A percentile compares a stretch with the other conserved stretches of the same genome.
Conservation (phyloP, 2,329 filamentous ascomycete genomes). For the Hypoxylon sp. region DNA sequence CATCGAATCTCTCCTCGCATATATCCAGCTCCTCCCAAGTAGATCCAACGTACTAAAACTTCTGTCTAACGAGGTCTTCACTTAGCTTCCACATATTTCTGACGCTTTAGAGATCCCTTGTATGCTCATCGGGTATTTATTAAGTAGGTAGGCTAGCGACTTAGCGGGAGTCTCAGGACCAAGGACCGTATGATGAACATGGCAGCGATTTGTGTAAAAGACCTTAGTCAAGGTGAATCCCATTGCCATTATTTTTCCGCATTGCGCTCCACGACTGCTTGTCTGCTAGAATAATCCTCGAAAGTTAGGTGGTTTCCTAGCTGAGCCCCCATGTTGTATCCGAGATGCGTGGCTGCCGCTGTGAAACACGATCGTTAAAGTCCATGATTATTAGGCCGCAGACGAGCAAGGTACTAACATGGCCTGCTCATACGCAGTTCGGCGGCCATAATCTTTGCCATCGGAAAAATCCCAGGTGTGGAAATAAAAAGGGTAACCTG, state of each 20-base stretch:
- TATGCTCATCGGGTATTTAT: constrained; percentile 57
- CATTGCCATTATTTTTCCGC: constrained; percentile 40
- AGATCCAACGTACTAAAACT: constrained; percentile 45
- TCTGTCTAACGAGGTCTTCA: constrained; percentile 59
- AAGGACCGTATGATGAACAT: constrained; percentile 61
- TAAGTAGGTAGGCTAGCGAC: constrained; percentile 59
- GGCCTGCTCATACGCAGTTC: constrained; percentile 62
- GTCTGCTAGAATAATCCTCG: constrained; percentile 47
- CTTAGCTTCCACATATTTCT: constrained; percentile 63
- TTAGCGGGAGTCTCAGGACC: constrained; percentile 55
- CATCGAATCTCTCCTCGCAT: neutral
- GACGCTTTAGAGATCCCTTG: constrained; percentile 56
- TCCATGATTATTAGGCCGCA: constrained; percentile 56
- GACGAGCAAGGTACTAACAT: constrained; percentile 62
- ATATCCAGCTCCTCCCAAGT: neutral
- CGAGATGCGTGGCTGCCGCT: constrained; percentile 57
- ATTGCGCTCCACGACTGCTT: constrained; percentile 48
- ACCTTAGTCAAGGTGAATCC: constrained; percentile 55
- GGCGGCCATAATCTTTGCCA: constrained; percentile 57
- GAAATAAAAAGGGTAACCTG: constrained; percentile 58
- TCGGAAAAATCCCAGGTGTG: constrained; percentile 59
- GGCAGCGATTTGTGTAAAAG: constrained; percentile 56
- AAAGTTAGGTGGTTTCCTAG: constrained; percentile 50
- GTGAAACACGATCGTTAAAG: constrained; percentile 51
- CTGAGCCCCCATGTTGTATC: constrained; percentile 51